Evolutionary conservation across 257 asterid genomes (phyloP), one percentile per base, ranked within the genome.

Genomic region (Plantago ovata): DNA sequence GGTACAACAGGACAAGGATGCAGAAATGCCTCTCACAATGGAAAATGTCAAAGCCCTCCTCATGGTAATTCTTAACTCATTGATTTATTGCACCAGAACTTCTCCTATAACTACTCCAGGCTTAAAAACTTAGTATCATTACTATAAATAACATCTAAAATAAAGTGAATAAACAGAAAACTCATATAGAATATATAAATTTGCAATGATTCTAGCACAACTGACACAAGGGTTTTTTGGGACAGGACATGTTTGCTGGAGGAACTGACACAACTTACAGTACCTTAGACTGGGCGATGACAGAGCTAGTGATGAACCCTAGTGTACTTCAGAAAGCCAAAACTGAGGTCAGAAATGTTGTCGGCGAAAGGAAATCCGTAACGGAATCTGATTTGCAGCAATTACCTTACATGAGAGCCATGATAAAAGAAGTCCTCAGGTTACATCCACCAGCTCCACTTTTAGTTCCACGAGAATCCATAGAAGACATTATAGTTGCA

Each of bases 201-300:
- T n/a, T n/a, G n/a, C n/a, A n/a, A n/a, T n/a, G n/a, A n/a, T n/a
- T n/a, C n/a, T n/a, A n/a, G n/a, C n/a, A n/a, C n/a, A n/a, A n/a
- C n/a, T 46, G 23, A 46, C 19, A 2, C 19, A n/a, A 46, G 52
- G 15, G 19, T 46, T 53, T 33, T 10, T 10, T 33, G 6, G 14
- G 19, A 45, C 65, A 84, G 93, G 82, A 81, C 70, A 84, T 84
- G 86, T 84, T 82, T 73, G 87, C 94, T 4, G 94, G 85, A 6
- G 90, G 87, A 36, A 79, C 87, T 5, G 94, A 84, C 53, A 79
- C 89, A 46, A 71, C 81, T n/a, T 75, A 70, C 64, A 72, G 74
- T 8, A 57, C 82, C 41, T 58, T 82, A 28, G 85, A 82, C 43
- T 84, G 94, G 90, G 79, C 69, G 45, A 73, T 82, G 90, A 75